phyloP scores from a whole-genome alignment of 2,329 filamentous ascomycete species.

The Mycocentrospora acerina region DNA sequence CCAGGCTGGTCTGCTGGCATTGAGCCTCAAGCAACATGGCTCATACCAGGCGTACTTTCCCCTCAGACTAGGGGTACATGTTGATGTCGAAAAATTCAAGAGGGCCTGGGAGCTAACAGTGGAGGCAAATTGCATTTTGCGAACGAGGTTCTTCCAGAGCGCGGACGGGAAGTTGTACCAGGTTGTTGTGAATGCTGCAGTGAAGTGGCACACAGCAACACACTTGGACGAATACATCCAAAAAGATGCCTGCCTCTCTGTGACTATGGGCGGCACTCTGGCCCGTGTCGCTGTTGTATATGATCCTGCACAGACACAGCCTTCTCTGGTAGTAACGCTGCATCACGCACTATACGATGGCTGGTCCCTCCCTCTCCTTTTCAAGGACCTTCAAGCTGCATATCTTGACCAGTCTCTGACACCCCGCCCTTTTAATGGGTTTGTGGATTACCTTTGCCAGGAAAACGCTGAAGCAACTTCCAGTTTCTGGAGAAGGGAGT shows the following conservation, averaged over 20 bases:
- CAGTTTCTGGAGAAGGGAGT: slow-evolving; percentile 12
- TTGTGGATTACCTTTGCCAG: too few relatives aligned
- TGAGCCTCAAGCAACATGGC: slow-evolving; percentile 50
- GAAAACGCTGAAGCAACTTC: slow-evolving; percentile 1
- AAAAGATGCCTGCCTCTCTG: slow-evolving; percentile 25
- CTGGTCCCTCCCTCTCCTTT: slow-evolving; percentile 34
- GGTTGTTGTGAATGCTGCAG: slow-evolving; percentile 22
- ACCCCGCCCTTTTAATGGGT: too few relatives aligned
- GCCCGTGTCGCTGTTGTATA: too few relatives aligned
- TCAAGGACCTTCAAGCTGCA: slow-evolving; percentile 13
- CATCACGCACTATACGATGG: slow-evolving; percentile 48
- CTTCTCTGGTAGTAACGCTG: slow-evolving; percentile 42
- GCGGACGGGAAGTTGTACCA: slow-evolving; percentile 31
- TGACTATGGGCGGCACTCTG: slow-evolving; percentile 31
- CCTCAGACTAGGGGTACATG: slow-evolving; percentile 40
- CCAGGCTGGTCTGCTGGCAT: slow-evolving; percentile 49
- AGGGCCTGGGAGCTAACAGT: slow-evolving; percentile 50
- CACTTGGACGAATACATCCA: slow-evolving; percentile 5
- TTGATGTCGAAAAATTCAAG: slow-evolving; percentile 49
- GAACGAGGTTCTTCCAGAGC: slow-evolving; percentile 45
- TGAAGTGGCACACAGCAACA: slow-evolving; percentile 12
- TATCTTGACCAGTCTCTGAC: too few relatives aligned
- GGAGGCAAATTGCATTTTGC: slow-evolving; percentile 49
- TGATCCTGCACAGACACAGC: slow-evolving; percentile 7
- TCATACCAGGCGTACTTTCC: slow-evolving; percentile 53